Percentiles rank a stretch among this genome's conserved stretches.
These are phyloP conservation scores for Galerina sulciceps DNA, from an alignment of 768 basidiomycete genomes.

Conservation along the genomic window DNA sequence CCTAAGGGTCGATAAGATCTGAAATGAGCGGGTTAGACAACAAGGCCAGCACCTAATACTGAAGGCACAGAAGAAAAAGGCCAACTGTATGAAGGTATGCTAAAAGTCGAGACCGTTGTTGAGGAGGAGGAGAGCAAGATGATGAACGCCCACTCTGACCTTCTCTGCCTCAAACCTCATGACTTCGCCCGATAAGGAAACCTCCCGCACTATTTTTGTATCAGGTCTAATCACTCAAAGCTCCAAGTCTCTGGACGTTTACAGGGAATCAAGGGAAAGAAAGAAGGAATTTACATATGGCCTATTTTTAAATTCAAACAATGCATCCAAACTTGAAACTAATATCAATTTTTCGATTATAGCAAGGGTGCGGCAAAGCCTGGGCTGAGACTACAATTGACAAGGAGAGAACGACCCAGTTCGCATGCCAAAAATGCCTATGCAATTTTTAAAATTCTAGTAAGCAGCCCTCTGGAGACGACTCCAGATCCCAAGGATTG, in stretches of 20 bases:
- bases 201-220: constrained; percentile 13
- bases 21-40: not conserved
- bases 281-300: too few relatives aligned
- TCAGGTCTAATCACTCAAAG: not conserved
- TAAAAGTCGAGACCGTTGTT: constrained; percentile 1
- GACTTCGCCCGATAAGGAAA: constrained; percentile 26
- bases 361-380: too few relatives aligned
- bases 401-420: too few relatives aligned
- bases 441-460: too few relatives aligned
- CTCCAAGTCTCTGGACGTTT: not conserved
- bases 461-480: too few relatives aligned
- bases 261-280: not conserved
- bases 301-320: too few relatives aligned
- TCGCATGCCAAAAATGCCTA: too few relatives aligned
- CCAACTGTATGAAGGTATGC: not conserved
- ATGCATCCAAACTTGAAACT: too few relatives aligned
- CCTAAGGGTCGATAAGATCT: not conserved
- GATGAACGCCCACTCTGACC: constrained; percentile 16
- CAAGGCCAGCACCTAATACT: too few relatives aligned
- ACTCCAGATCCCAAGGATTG: too few relatives aligned
- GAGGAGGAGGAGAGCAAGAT: constrained; percentile 6
- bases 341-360: too few relatives aligned
- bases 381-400: too few relatives aligned
- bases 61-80: not conserved
- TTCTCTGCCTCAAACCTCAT: constrained; percentile 23